Base-by-base conservation (phyloP, 306 rosid genomes). In the Pterocarpus santalinus region DNA sequence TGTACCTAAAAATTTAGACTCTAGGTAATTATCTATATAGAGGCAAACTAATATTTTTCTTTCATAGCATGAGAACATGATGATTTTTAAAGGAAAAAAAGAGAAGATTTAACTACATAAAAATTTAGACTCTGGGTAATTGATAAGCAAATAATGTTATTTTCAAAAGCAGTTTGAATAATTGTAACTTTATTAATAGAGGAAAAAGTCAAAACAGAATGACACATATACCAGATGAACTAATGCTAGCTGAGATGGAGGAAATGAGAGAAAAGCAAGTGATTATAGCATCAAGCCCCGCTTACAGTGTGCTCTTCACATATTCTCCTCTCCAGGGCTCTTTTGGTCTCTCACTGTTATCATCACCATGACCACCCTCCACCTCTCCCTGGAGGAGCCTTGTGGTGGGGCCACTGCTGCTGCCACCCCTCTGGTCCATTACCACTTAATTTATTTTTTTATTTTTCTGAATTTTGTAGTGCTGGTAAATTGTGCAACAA, bases 241-340 rank as follows among this genome's bases (percentile, higher is more conserved):
- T 82, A 44, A 63, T 77, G 79, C 49, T 87, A 36, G 92, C 91
- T 10, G 83, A 84, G 77, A 90, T 83, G 69, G 92, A 90, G 35
- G 95, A 84, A 71, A 90, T 92, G 80, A 90, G 91, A 65, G 92
- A 81, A 79, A 88, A 92, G 60, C 86, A 86, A 43, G 90, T 89
- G 77, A 89, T 80, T 61, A 90, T 86, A 58, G 92, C 92, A 79
- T 90, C 93, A 62, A 87, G 91, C 0, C 97, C 92, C 10, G 71
- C 90, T 60, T 84, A 87, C 56, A 87, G 81, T 58, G 86, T 75
- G 79, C 91, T 87, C 78, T 87, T 85, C 3, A 61, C 90, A 77
- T 81, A 73, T 74, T 85, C 83, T 69, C 85, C 89, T 43, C 73
- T 87, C 92, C 90, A 86, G 10, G 92, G 90, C 77, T 89, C 85